Percentiles rank a stretch among this genome's conserved stretches.
phyloP scores from a whole-genome alignment of 768 basidiomycete species.

The Favolaschia claudopus region DNA sequence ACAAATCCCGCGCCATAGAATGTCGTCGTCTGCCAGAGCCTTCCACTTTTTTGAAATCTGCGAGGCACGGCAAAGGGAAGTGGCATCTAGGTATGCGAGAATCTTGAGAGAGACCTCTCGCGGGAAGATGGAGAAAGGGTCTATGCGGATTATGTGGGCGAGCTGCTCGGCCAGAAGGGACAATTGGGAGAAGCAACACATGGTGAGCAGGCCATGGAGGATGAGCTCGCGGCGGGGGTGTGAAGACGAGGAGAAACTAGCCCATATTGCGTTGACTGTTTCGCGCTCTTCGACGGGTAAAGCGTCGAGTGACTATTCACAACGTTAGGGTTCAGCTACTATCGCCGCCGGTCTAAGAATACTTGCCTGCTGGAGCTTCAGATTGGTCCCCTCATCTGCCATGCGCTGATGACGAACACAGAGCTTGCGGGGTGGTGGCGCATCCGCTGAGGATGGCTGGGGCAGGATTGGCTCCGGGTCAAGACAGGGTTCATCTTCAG shows the following conservation, averaged over 20 bases:
- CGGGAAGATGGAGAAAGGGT: constrained; percentile 91
- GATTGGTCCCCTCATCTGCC: constrained; percentile 94
- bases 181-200: constrained; percentile 99
- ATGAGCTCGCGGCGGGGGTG: constrained; percentile 92
- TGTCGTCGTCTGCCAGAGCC: constrained; percentile 90
- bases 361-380: constrained; percentile 88
- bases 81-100: constrained; percentile 90
- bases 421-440: constrained; percentile 71
- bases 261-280: constrained; percentile 92
- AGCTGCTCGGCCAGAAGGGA: constrained; percentile 95
- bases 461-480: constrained; percentile 17
- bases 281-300: constrained; percentile 87
- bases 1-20: constrained; percentile 95
- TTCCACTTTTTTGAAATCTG: constrained; percentile 91
- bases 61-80: constrained; percentile 90
- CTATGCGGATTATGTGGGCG: constrained; percentile 90
- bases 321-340: constrained; percentile 19
- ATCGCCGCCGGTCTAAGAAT: background rate
- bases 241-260: constrained; percentile 93
- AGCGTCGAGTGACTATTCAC: constrained; percentile 84
- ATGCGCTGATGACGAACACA: constrained; percentile 95
- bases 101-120: constrained; percentile 89
- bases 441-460: constrained; percentile 38
- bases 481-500: constrained; percentile 22
- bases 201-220: constrained; percentile 94